A percentile compares a stretch with the other conserved stretches of the same genome.
These are phyloP conservation scores for Asterophora parasitica DNA, from an alignment of 768 basidiomycete genomes.

Conservation along the genomic window DNA sequence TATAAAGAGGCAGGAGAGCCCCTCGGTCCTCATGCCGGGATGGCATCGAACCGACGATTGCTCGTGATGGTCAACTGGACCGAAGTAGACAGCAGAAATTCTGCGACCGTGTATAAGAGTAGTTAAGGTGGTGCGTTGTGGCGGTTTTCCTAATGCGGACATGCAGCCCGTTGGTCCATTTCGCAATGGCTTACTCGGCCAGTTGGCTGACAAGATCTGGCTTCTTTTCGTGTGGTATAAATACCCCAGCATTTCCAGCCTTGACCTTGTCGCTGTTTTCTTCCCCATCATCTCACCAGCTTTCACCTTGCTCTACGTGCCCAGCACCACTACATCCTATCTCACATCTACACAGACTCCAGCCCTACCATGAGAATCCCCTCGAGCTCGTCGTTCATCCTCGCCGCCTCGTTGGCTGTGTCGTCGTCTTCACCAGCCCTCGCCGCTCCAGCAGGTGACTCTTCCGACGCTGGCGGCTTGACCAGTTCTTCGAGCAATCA, in stretches of 20 bases:
- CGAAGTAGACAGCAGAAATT: too few species aligned
- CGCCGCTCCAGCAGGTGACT: constrained; percentile 38
- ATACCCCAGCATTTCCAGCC: not conserved
- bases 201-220: constrained; percentile 1
- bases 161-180: not conserved
- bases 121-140: not conserved
- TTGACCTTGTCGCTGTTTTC: constrained; percentile 11
- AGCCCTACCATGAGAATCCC: constrained; percentile 38
- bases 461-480: constrained; percentile 19
- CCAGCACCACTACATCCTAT: constrained; percentile 9
- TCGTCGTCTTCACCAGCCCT: constrained; percentile 45
- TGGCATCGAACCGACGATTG: too few species aligned
- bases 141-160: constrained; percentile 10
- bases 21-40: too few species aligned
- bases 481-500: constrained; percentile 21
- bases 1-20: too few species aligned
- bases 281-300: constrained; percentile 12
- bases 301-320: constrained; percentile 9
- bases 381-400: constrained; percentile 42
- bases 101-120: too few species aligned
- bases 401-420: constrained; percentile 44
- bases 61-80: too few species aligned
- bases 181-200: not conserved
- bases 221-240: constrained; percentile 7
- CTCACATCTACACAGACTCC: constrained; percentile 6